Evolutionary conservation across 768 basidiomycete genomes (phyloP), one percentile per base, ranked within the genome.

Genomic region (Amanita fuliginea): DNA sequence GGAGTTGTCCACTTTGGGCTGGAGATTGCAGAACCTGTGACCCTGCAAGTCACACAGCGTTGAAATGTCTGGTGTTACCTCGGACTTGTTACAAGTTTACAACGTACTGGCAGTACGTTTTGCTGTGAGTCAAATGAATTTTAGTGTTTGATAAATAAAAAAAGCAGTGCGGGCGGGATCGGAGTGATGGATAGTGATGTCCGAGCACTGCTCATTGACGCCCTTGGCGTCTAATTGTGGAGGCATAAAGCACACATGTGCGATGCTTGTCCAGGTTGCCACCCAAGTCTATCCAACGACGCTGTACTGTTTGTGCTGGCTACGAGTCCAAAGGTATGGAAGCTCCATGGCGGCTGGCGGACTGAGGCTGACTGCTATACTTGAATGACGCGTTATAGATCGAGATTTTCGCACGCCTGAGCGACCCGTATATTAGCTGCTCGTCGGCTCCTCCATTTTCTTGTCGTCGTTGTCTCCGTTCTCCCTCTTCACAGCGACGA

Each of bases 391-490:
- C 34, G 42, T 34, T 28, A 16, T 21, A 42, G 48, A 49, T 49
- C 40, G 40, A 16, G 19, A 49, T 49, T 14, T 49, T 49, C 48
- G 7, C 48, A 49, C 48, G 48, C 9, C 24, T 10, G 7, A 41
- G 13, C 34, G 13, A 21, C 5, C 19, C 14, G 14, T 42, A 42
- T 49, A 49, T 42, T 42, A 49, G 32, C 40, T 10, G 26, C 36
- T 30, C 2, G 11, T 7, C 30, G 2, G 19, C 47, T 13, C 13
- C 8, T 33, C 7, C n/a, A 9, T 40, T 9, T 14, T 14, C 22
- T 46, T 42, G 48, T 49, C 48, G 48, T 49, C 48, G 48, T 49
- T 42, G 47, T 26, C 26, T 19, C 24, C 40, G 40, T 14, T 39
- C 14, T 14, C 48, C 18, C 18, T 22, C 39, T 13, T 42, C 30